Conservation (phyloP, 805 yeast species). For the Myxozyma neotropica region DNA sequence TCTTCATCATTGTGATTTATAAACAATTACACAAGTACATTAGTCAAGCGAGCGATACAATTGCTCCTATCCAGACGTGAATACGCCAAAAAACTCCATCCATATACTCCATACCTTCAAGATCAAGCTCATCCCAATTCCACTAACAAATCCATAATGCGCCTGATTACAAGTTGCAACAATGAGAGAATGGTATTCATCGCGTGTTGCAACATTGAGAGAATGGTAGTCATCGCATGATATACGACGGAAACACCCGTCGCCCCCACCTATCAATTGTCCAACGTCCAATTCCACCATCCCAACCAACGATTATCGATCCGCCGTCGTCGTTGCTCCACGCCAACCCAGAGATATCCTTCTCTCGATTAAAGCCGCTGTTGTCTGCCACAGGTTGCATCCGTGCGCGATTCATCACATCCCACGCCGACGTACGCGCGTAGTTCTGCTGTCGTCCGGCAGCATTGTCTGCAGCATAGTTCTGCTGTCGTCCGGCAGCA, state of each 20-base stretch:
- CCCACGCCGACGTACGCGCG: neutral
- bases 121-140: no score
- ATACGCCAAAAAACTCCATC: neutral
- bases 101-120: neutral
- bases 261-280: constrained; percentile 51
- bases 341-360: constrained; percentile 58
- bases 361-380: constrained; percentile 14
- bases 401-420: neutral
- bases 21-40: no score
- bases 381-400: neutral
- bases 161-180: no score
- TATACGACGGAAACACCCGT: constrained; percentile 28
- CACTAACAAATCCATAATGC: no score
- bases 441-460: neutral
- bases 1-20: no score
- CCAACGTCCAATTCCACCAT: constrained; percentile 71
- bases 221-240: no score
- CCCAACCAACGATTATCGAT: constrained; percentile 62
- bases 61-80: no score
- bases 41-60: no score
- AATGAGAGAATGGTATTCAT: no score
- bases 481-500: no score
- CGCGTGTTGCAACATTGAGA: no score
- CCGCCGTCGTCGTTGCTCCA: constrained; percentile 57
- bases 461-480: no score